These are phyloP conservation scores for Keithomyces neogunnii DNA, from an alignment of 2,329 filamentous ascomycete genomes.

Conservation along the genomic window DNA sequence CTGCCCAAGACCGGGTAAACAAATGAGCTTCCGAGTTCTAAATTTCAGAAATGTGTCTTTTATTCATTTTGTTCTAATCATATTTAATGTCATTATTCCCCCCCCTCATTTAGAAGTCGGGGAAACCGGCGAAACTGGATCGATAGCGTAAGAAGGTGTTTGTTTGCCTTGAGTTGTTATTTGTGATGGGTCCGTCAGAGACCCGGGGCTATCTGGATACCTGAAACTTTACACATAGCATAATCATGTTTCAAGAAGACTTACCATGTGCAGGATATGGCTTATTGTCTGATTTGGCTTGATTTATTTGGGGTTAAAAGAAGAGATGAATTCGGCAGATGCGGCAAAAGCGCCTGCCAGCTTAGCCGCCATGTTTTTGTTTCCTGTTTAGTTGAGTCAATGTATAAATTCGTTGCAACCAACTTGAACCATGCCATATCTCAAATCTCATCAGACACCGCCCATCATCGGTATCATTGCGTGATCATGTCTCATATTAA, in stretches of 20 bases:
- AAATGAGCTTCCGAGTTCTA: not conserved
- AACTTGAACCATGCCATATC: not conserved
- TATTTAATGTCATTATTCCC: not conserved
- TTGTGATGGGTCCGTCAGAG: not conserved
- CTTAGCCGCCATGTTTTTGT: not conserved
- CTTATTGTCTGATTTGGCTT: not conserved
- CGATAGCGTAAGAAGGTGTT: not conserved
- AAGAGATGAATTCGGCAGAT: not conserved
- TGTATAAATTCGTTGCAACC: not conserved
- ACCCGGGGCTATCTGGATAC: not conserved
- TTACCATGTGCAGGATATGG: not conserved
- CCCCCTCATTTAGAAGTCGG: constrained; percentile 2
- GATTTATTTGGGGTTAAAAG: not conserved
- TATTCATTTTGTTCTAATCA: not conserved
- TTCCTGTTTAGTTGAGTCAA: not conserved
- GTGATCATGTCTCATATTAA: no score
- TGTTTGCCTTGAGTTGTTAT: not conserved
- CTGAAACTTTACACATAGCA: constrained; percentile 1
- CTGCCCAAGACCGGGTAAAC: not conserved
- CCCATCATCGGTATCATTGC: no score
- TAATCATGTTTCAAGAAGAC: not conserved
- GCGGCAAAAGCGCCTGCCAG: not conserved
- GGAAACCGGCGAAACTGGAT: not conserved
- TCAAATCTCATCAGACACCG: no score
- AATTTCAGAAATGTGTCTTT: not conserved